These are phyloP conservation scores for Phytophthora pistaciae DNA, from an alignment of 352 stramenopile species.

Conservation along the genomic window DNA sequence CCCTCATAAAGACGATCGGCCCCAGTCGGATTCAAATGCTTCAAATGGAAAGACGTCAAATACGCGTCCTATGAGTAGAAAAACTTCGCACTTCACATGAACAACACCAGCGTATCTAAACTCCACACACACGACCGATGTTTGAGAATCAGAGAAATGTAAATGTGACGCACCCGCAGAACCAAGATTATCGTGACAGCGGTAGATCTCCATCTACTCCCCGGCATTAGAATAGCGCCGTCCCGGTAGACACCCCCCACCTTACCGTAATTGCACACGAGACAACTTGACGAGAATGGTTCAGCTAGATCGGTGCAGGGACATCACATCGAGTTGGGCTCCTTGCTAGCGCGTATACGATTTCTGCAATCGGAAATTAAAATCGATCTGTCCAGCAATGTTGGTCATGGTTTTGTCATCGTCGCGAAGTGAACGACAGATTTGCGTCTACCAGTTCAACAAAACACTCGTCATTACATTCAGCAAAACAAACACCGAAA, in stretches of 20 bases:
- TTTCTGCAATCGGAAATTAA: neutral
- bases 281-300: neutral
- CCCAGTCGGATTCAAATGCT: neutral
- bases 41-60: neutral
- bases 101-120: too few species aligned
- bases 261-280: neutral
- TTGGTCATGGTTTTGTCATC: neutral
- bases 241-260: too few species aligned
- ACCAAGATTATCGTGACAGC: too few species aligned
- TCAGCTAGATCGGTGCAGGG: neutral
- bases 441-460: neutral
- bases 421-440: neutral
- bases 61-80: too few species aligned
- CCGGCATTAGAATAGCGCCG: too few species aligned
- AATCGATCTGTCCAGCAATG: neutral
- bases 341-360: too few species aligned
- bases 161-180: too few species aligned
- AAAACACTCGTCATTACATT: neutral
- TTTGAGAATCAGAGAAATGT: too few species aligned
- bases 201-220: too few species aligned
- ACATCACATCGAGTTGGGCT: too few species aligned
- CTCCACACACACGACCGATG: too few species aligned
- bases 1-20: neutral
- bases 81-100: too few species aligned
- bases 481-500: neutral